Percentiles rank a stretch among this genome's conserved stretches.
Conservation (phyloP, 2,329 filamentous ascomycete genomes). For the Cercospora sp. region DNA sequence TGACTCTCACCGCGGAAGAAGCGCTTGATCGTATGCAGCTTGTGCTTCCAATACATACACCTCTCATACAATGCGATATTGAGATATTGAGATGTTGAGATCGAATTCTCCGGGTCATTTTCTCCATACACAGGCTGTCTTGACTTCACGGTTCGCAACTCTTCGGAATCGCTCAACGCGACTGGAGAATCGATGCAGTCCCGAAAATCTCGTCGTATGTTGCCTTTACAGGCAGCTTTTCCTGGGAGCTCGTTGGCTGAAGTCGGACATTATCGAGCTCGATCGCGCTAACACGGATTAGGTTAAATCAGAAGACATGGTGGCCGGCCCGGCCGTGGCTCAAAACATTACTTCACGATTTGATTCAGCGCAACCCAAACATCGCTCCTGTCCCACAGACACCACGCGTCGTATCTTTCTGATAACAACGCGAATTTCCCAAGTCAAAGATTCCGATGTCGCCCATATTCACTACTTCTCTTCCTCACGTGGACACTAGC, state of each 20-base stretch:
- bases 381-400: background rate
- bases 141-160: too few species aligned
- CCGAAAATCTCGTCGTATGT: too few species aligned
- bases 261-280: background rate
- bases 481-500: background rate
- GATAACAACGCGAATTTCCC: background rate
- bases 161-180: too few species aligned
- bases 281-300: background rate
- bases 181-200: too few species aligned
- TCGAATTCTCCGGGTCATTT: too few species aligned
- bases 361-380: background rate
- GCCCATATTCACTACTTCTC: background rate
- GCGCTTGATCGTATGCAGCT: too few species aligned
- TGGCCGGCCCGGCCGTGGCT: background rate
- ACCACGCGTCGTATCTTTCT: background rate
- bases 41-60: too few species aligned
- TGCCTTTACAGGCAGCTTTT: too few species aligned
- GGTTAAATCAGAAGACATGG: background rate
- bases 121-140: too few species aligned
- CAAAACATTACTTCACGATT: slow-evolving; percentile 5
- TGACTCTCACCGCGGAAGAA: too few species aligned
- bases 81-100: too few species aligned
- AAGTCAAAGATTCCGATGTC: background rate
- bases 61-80: too few species aligned
- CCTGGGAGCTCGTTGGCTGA: background rate